A percentile compares a stretch with the other conserved stretches of the same genome.
phyloP scores from a whole-genome alignment of 257 asterid genomes.

The Mitragyna speciosa region DNA sequence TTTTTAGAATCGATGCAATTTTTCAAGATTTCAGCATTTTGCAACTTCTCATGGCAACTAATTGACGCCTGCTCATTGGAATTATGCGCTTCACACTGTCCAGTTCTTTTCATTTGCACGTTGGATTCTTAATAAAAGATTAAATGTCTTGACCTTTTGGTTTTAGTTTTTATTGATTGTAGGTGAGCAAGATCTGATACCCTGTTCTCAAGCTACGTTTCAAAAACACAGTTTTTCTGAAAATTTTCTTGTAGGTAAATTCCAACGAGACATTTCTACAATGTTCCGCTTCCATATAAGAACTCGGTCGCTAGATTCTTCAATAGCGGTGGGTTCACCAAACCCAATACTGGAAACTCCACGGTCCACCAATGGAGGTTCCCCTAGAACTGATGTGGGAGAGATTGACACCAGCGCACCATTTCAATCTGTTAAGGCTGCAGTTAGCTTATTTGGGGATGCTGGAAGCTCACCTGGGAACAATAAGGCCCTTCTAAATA shows the following conservation, averaged over 20 bases:
- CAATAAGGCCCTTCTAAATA: constrained; percentile 22
- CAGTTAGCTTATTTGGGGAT: constrained; percentile 69
- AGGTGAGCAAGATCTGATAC: neutral
- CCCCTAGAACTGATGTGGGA: constrained; percentile 52
- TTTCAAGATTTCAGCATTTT: no score
- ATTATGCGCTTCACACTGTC: no score
- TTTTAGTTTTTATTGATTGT: no score
- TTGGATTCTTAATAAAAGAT: no score
- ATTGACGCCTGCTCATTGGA: no score
- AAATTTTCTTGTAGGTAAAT: constrained; percentile 21
- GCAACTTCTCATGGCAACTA: no score
- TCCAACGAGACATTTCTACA: neutral
- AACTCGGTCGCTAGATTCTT: constrained; percentile 49
- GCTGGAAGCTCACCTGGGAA: constrained; percentile 45
- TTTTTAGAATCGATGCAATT: neutral
- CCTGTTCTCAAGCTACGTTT: neutral
- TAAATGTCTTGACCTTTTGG: neutral
- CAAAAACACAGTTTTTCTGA: no score
- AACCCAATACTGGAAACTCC: constrained; percentile 37
- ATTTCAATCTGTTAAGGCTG: constrained; percentile 79
- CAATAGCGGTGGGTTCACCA: constrained; percentile 40
- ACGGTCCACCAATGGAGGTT: constrained; percentile 13
- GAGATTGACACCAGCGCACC: constrained; percentile 80
- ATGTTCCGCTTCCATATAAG: constrained; percentile 51
- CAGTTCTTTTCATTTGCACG: no score